Percentiles rank a stretch among this genome's conserved stretches.
These are phyloP conservation scores for Raphidocelis subcapitata DNA, from an alignment of 139 green algal genomes.

Conservation along the genomic window DNA sequence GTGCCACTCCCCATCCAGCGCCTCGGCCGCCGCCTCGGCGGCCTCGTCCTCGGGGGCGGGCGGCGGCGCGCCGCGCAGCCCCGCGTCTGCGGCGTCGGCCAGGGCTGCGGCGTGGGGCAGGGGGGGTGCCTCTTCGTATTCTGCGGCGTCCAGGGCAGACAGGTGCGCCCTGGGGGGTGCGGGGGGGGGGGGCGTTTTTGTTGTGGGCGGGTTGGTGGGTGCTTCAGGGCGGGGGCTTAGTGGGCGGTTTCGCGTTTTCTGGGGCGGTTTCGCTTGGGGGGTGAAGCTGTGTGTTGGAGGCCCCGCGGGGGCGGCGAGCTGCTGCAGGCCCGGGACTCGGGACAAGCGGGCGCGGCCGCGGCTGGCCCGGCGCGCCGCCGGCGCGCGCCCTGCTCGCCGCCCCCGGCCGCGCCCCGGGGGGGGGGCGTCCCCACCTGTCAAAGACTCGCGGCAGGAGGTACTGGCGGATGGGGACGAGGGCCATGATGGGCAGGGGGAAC, in stretches of 20 bases:
- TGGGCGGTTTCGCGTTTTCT: too few relatives aligned
- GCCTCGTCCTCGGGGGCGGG: background rate
- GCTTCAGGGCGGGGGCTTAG: too few relatives aligned
- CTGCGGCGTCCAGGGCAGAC: constrained; percentile 59
- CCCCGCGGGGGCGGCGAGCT: too few relatives aligned
- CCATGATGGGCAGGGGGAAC: constrained; percentile 87
- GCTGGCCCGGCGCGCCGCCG: too few relatives aligned
- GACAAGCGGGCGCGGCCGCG: background rate
- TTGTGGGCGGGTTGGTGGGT: background rate
- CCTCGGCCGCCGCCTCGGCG: constrained; percentile 8
- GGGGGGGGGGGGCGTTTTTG: background rate
- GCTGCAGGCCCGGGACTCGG: constrained; percentile 47
- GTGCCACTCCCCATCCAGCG: constrained; percentile 9
- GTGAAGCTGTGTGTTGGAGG: too few relatives aligned
- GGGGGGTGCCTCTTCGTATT: constrained; percentile 56
- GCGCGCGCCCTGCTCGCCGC: background rate
- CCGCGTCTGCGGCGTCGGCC: background rate
- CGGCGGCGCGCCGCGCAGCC: background rate
- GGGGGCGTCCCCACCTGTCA: background rate
- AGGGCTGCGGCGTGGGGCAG: constrained; percentile 8
- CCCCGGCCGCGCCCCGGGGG: too few relatives aligned
- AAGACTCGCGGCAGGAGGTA: constrained; percentile 58
- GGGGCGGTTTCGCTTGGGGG: too few relatives aligned
- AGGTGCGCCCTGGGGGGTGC: constrained; percentile 31
- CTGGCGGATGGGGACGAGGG: constrained; percentile 71